Base-by-base conservation (phyloP, 148 eudicot genomes). In the Chenopodium suecicum region DNA sequence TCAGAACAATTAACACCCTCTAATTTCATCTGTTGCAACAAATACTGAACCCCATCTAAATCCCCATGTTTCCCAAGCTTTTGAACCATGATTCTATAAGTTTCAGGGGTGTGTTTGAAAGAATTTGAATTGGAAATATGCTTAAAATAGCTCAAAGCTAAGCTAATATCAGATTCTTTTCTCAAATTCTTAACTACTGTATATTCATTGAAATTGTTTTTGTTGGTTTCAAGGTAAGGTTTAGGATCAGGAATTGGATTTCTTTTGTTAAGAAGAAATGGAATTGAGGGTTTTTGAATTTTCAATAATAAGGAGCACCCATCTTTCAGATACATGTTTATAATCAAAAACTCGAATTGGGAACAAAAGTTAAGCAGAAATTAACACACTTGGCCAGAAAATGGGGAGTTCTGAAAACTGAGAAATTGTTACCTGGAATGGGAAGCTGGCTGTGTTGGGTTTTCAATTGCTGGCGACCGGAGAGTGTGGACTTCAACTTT, bases 11-110 rank as follows among this genome's bases (percentile, higher is more conserved):
- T 75, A 79, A 93, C 76, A n/a, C 93, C 88, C 16, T 87, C 92
- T 73, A 91, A 83, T 64, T 93, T 92, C 97, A 94, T 94, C 70
- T 94, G 95, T 54, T 90, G 92, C 84, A 94, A 78, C 64, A 94
- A 89, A 81, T 94, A 94, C 74, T 91, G 95, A 76, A 94, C 92
- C 46, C 88, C 87, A 81, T 93, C 97, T 75, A 94, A 85, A 52
- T 91, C 91, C 17, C 91, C 79, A 27, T 82, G 41, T 25, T 71
- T 76, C 44, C 95, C 95, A 62, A 94, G 90, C 72, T 88, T 92
- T 78, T 89, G 86, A 10, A 92, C 91, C 92, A 94, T 92, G 80
- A 79, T 54, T 85, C 86, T 82, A 78, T 92, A 94, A n/a, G 97
- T 94, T 11, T 79, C 68, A 70, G 90, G 84, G 27, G 97, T 94